phyloP scores from a whole-genome alignment of 306 rosid genomes.

The Adenanthera pavonina region DNA sequence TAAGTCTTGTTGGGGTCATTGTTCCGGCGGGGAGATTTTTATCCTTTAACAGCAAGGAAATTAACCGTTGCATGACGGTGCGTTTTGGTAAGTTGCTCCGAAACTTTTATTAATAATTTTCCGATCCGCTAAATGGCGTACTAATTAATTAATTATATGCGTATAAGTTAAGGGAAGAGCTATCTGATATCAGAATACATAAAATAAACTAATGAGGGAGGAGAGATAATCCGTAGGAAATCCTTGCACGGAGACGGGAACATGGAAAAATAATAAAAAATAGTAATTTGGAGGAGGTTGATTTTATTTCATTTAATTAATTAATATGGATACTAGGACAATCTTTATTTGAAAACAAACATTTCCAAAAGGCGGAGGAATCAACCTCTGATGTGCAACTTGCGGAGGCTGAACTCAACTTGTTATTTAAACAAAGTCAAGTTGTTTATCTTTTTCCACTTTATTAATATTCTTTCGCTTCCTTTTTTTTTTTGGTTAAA shows the following conservation, averaged over 20 bases:
- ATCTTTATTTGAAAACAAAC: conserved; percentile 17
- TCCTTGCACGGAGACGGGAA: conserved; percentile 27
- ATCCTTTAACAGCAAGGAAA: conserved; percentile 21
- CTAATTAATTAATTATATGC: background rate
- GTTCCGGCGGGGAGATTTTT: background rate
- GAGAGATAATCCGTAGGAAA: conserved; percentile 19
- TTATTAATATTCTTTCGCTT: conserved; percentile 21
- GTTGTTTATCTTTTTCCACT: conserved; percentile 41
- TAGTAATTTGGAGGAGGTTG: background rate
- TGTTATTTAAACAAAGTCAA: conserved; percentile 54
- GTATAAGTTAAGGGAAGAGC: conserved; percentile 29
- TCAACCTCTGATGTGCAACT: conserved; percentile 47
- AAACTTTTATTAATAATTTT: conserved; percentile 31
- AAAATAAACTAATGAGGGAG: background rate
- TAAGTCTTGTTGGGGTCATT: background rate
- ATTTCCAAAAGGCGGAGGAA: conserved; percentile 24
- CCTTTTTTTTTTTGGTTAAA: background rate
- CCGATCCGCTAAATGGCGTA: conserved; percentile 7
- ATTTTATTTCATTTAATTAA: background rate
- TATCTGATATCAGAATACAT: background rate
- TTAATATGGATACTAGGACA: conserved; percentile 18
- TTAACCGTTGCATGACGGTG: conserved; percentile 22
- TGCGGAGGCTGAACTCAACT: conserved; percentile 47
- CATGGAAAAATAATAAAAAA: background rate
- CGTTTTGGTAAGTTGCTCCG: conserved; percentile 33